Evolutionary conservation across 345 rosid species (phyloP).

Genomic region (Crucihimalaya himalaica): DNA sequence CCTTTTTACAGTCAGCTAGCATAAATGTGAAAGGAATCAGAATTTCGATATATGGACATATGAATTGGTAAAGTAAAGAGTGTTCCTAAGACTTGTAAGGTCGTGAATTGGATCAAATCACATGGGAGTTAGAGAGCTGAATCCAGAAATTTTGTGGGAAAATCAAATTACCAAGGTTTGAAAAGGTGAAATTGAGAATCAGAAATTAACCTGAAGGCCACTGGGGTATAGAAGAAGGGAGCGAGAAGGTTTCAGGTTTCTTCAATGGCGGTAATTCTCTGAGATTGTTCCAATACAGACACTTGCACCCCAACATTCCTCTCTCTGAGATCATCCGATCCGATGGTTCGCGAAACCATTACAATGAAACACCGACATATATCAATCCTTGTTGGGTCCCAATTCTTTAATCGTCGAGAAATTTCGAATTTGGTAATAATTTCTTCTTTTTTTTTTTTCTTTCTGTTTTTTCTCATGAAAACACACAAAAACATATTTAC

Average conservation of each 20-base stretch:
- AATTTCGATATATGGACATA: neutral
- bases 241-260: conserved; percentile 56
- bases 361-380: conserved; percentile 9
- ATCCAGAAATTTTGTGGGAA: neutral
- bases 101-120: conserved; percentile 20
- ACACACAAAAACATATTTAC: neutral
- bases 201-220: conserved; percentile 77
- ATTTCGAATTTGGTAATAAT: neutral
- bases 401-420: neutral
- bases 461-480: neutral
- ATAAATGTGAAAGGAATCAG: neutral
- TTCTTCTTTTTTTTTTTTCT: neutral
- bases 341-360: conserved; percentile 33
- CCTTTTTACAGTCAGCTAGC: neutral
- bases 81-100: neutral
- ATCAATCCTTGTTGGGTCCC: conserved; percentile 13
- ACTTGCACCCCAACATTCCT: conserved; percentile 53
- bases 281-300: conserved; percentile 51
- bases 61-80: neutral
- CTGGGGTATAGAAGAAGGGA: conserved; percentile 65
- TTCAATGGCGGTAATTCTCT: conserved; percentile 31
- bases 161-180: neutral
- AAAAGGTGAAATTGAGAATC: neutral
- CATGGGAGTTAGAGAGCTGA: neutral
- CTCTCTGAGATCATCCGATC: conserved; percentile 28